phyloP scores from a whole-genome alignment of 768 basidiomycete genomes.

The Kwoniella botswanensis region DNA sequence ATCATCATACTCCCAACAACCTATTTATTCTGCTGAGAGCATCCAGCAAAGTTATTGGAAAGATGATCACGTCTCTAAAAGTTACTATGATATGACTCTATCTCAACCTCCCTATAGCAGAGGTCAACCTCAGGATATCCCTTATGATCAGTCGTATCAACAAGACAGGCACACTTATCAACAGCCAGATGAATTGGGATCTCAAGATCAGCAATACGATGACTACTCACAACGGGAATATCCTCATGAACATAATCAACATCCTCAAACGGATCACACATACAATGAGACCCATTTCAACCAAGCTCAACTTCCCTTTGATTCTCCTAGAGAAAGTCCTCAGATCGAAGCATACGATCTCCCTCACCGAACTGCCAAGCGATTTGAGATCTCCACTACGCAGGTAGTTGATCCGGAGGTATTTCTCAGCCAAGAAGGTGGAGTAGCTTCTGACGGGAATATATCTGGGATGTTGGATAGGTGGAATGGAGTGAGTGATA shows the following conservation, averaged over 20 bases:
- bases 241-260: background rate
- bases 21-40: background rate
- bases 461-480: background rate
- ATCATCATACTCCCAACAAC: background rate
- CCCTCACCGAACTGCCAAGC: background rate
- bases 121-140: background rate
- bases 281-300: background rate
- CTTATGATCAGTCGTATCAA: background rate
- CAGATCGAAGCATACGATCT: background rate
- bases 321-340: background rate
- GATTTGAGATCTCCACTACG: background rate
- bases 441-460: background rate
- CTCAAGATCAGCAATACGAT: background rate
- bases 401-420: background rate
- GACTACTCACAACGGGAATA: background rate
- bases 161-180: background rate
- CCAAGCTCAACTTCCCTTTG: background rate
- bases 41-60: background rate
- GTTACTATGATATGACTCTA: background rate
- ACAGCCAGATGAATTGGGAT: background rate
- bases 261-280: background rate
- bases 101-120: background rate
- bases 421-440: background rate
- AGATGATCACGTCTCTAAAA: background rate
- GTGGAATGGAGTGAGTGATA: background rate